Evolutionary conservation across 164 flowering plant species (phyloP), one percentile per base, ranked within the genome.

Genomic region (Warburgia ugandensis): DNA sequence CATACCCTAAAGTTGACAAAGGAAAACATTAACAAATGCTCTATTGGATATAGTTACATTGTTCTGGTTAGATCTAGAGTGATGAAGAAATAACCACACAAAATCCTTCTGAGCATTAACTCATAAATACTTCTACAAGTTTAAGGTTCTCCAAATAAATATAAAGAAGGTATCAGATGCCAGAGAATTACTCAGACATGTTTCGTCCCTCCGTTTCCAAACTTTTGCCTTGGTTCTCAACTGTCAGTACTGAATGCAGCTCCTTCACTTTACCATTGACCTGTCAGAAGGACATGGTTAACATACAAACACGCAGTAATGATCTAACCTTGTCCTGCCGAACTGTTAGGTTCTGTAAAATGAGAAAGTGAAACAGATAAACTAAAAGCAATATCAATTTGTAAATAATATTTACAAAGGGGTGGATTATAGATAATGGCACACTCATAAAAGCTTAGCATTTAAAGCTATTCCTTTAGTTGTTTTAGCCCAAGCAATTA

Each of bases 191-290:
- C 49, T 31, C 39, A 0, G 12, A 40, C 4, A 30, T 21, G 22
- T 14, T 17, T 12, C 20, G 39, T 3, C 9, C 39, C 43, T 78
- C 74, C 38, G 46, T 48, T 45, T 68, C 73, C 17, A 28, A 29
- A 56, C 46, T 48, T 53, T 68, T 69, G 48, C 55, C 65, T 50
- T 59, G 59, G 12, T 61, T 77, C 50, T 60, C 89, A 63, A 31
- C 8, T 55, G 49, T 70, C 44, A 69, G 25, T 50, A 52, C 39
- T 21, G 63, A 66, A 43, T 57, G 76, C 62, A 89, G 68, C 62
- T 77, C 86, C 62, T 74, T 76, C 62, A 89, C 77, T 61, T 76
- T 75, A 9, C 61, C 61, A 59, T 75, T 69, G 40, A 85, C 66
- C 86, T 81, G 43, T 4, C 3, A 60, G 22, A 63, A 40, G 14